Conservation (phyloP, 257 asterid species). For the Petunia secreta region DNA sequence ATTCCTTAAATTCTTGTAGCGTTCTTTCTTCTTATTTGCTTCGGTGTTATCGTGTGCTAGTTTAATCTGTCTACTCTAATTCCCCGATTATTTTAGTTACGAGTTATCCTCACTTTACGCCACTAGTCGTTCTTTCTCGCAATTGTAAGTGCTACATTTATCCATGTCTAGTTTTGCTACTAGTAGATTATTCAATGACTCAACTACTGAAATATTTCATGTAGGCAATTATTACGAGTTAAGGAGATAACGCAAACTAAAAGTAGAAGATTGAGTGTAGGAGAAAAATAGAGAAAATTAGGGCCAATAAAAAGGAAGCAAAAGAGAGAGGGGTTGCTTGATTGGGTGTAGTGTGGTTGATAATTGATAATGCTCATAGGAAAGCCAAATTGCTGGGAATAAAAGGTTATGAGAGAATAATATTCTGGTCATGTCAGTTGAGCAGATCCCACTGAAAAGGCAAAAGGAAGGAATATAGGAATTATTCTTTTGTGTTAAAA, state of each 20-base stretch:
- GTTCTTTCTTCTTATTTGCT: too few relatives aligned
- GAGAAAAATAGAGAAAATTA: neutral
- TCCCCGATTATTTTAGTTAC: too few relatives aligned
- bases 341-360: neutral
- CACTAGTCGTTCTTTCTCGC: too few relatives aligned
- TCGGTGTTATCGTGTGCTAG: too few relatives aligned
- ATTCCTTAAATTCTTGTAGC: too few relatives aligned
- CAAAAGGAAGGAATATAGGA: conserved; percentile 28
- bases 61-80: too few relatives aligned
- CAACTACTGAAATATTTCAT: neutral
- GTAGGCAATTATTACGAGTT: neutral
- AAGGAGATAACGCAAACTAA: neutral
- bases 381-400: conserved; percentile 21
- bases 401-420: neutral
- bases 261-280: neutral
- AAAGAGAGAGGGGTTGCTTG: neutral
- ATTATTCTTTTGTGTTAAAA: conserved; percentile 33
- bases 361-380: neutral
- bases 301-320: neutral
- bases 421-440: conserved; percentile 23
- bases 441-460: conserved; percentile 38
- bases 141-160: too few relatives aligned
- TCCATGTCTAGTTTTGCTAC: too few relatives aligned
- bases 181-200: neutral
- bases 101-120: too few relatives aligned